Conservation (phyloP, 2,329 filamentous ascomycete species). For the Trichoderma koningii region DNA sequence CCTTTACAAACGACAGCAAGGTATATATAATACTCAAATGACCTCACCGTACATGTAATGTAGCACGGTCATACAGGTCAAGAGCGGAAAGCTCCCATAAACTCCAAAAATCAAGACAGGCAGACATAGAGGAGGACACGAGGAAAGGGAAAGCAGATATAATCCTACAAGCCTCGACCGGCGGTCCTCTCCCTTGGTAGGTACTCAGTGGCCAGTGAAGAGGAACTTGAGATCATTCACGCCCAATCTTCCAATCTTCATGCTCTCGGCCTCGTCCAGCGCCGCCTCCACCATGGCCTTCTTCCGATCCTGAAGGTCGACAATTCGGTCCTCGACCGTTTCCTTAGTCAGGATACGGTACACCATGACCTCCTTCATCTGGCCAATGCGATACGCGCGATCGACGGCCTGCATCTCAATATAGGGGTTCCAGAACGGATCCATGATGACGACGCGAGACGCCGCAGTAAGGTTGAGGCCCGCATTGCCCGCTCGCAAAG, state of each 20-base stretch:
- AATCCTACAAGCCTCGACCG: neutral
- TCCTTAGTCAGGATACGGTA: constrained; percentile 75
- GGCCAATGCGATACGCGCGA: constrained; percentile 84
- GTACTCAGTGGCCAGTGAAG: constrained; percentile 47
- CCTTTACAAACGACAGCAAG: no score
- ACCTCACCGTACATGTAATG: no score
- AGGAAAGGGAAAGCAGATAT: neutral
- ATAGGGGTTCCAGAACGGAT: constrained; percentile 94
- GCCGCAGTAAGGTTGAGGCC: constrained; percentile 84
- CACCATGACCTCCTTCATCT: constrained; percentile 71
- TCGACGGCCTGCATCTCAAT: constrained; percentile 92
- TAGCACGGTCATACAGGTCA: no score
- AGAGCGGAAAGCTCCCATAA: no score
- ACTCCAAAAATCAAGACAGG: neutral
- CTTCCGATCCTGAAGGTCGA: constrained; percentile 77
- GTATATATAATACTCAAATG: no score
- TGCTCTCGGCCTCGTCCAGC: constrained; percentile 72
- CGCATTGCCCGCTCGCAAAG: constrained; percentile 76
- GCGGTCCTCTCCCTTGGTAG: neutral
- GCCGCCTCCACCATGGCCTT: constrained; percentile 74
- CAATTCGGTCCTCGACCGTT: constrained; percentile 87
- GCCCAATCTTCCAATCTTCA: constrained; percentile 66
- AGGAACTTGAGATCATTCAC: constrained; percentile 69
- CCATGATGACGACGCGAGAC: constrained; percentile 83
- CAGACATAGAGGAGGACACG: neutral